A percentile compares a stretch with the other conserved stretches of the same genome.
Evolutionary conservation across 306 rosid genomes (phyloP).

Genomic region (Cicer chorassanicum): DNA sequence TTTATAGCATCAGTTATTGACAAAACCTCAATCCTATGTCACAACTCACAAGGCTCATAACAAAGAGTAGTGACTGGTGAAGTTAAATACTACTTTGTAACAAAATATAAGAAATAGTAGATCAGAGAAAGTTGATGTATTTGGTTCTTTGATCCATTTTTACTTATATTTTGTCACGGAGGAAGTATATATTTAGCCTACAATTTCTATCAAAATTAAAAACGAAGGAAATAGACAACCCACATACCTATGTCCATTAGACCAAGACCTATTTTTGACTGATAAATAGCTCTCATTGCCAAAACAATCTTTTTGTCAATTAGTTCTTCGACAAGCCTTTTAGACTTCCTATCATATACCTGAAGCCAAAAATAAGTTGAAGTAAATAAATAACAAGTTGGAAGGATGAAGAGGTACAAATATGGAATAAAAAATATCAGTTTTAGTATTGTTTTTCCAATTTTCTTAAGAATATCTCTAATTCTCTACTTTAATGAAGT

Average conservation of each 20-base stretch:
- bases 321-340: constrained; percentile 89
- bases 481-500: constrained; percentile 31
- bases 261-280: constrained; percentile 90
- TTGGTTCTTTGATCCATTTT: too few species aligned
- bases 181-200: not conserved
- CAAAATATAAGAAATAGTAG: too few species aligned
- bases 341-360: constrained; percentile 89
- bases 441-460: constrained; percentile 11
- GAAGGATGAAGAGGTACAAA: constrained; percentile 2
- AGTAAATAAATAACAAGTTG: constrained; percentile 24
- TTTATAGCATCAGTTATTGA: constrained; percentile 24
- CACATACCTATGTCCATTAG: constrained; percentile 80
- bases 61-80: constrained; percentile 31
- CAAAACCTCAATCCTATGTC: constrained; percentile 25
- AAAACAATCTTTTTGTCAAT: constrained; percentile 86
- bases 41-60: constrained; percentile 7
- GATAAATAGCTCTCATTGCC: constrained; percentile 99
- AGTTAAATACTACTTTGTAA: not conserved
- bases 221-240: not conserved
- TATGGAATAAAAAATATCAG: constrained; percentile 21
- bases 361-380: constrained; percentile 47
- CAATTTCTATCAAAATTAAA: constrained; percentile 36
- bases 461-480: constrained; percentile 35
- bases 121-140: too few species aligned
- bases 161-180: too few species aligned